Base-by-base conservation (phyloP, 1,139 yeast species). In the Yamadazyma diospyri region DNA sequence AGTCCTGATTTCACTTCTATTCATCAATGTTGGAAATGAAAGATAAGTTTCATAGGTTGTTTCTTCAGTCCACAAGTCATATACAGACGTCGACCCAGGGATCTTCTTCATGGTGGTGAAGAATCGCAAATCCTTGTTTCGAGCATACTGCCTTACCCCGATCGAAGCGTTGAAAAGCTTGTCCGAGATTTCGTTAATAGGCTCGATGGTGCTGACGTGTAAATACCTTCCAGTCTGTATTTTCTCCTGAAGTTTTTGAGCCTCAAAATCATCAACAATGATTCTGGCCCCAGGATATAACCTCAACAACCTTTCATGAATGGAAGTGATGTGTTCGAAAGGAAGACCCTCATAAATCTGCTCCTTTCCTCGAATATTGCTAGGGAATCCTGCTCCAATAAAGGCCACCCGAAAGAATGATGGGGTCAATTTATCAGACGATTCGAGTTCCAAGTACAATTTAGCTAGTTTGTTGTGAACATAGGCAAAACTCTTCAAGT, bases 1-100 rank as follows among this genome's bases (percentile, higher is more conserved):
- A 6, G 50, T 42, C 45, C 72, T 74, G 46, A 87, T 77, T 49
- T 84, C 94, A 46, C 88, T 77, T 56, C 95, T 72, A 54, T 86
- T 84, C 81, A 86, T 83, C 57, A 87, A 72, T 0, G 95, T 83
- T 20, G 97, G 97, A 78, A 87, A 87, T 6, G 87, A 72, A 40
- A 83, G 73, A 38, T 58, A 67, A 0, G 95, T 83, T 46, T 80
- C 87, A 57, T 78, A 87, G 1, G 85, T 80, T 6, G 86, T 76
- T 59, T 86, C 94, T 52, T 86, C 95, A 17, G 92, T 87, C 95
- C 95, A 86, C 47, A 87, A 61, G 52, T 86, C 88, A 41, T 76
- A 70, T 5, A 84, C 82, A 7, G 85, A 74, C 0, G 78, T 75
- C 3, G 86, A 74, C 3, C 94, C 92, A 1, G 94, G 88, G 35